Conservation (phyloP, 1,284 basidiomycete genomes). For the Calocybe gambosa region DNA sequence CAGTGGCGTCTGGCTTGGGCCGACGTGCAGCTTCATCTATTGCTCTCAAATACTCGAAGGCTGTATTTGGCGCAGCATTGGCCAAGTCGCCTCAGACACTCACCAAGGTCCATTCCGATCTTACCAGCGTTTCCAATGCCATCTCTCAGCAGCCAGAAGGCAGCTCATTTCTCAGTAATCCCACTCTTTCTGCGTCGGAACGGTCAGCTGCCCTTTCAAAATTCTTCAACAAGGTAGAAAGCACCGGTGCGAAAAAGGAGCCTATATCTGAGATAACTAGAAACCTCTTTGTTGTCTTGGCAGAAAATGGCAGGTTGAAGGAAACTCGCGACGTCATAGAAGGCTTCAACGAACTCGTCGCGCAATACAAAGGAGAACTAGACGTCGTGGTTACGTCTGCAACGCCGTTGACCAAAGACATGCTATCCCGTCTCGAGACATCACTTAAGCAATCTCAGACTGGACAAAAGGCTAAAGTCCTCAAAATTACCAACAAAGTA, state of each 20-base stretch:
- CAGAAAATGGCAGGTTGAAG: slow-evolving; percentile 88
- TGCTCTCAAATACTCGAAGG: slow-evolving; percentile 91
- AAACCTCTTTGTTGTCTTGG: slow-evolving; percentile 89
- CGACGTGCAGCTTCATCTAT: slow-evolving; percentile 69
- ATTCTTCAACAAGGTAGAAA: slow-evolving; percentile 60
- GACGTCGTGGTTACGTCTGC: slow-evolving; percentile 92
- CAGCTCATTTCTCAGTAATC: slow-evolving; percentile 75
- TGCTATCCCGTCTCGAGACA: slow-evolving; percentile 72
- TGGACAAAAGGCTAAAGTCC: slow-evolving; percentile 76
- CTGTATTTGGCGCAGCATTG: slow-evolving; percentile 89
- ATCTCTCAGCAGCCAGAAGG: slow-evolving; percentile 64
- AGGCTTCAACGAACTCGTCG: slow-evolving; percentile 87
- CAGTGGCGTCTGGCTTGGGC: slow-evolving; percentile 42
- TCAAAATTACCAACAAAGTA: slow-evolving; percentile 88
- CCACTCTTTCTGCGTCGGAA: slow-evolving; percentile 81
- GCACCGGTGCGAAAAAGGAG: slow-evolving; percentile 57
- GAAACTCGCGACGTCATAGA: slow-evolving; percentile 86
- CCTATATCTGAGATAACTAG: slow-evolving; percentile 80
- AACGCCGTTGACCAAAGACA: slow-evolving; percentile 67
- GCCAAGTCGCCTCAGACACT: slow-evolving; percentile 77
- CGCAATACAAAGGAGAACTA: slow-evolving; percentile 90
- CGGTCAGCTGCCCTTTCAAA: slow-evolving; percentile 64
- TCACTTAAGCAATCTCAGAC: slow-evolving; percentile 80
- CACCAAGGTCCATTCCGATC: slow-evolving; percentile 79
- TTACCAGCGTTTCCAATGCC: slow-evolving; percentile 62